Conservation (phyloP, 495 filamentous ascomycete genomes). For the Cercophora scortea region DNA sequence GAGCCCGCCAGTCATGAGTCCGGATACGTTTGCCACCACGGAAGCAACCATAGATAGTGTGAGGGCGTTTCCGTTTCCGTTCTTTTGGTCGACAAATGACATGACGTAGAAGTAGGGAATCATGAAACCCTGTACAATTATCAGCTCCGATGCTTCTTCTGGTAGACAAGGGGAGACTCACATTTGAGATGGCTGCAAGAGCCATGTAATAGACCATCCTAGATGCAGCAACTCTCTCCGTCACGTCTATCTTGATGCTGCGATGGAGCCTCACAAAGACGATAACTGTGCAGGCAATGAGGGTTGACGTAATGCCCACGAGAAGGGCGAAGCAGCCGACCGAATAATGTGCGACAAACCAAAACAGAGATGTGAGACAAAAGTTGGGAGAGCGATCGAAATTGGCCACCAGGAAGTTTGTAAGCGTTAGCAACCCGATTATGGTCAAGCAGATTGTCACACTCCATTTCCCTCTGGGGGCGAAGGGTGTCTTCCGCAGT, state of each 20-base stretch:
- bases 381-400: slow-evolving; percentile 31
- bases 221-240: slow-evolving; percentile 33
- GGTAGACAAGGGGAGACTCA: slow-evolving; percentile 11
- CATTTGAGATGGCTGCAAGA: slow-evolving; percentile 33
- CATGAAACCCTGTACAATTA: slow-evolving; percentile 23
- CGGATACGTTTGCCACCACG: slow-evolving; percentile 41
- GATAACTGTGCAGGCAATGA: slow-evolving; percentile 22
- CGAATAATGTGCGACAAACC: slow-evolving; percentile 40
- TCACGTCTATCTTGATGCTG: slow-evolving; percentile 32
- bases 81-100: slow-evolving; percentile 20
- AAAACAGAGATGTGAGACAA: slow-evolving; percentile 42
- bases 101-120: slow-evolving; percentile 37
- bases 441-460: slow-evolving; percentile 34
- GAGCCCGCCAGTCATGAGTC: slow-evolving; percentile 38
- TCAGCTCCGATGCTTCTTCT: slow-evolving; percentile 5
- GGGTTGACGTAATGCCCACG: slow-evolving; percentile 20
- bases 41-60: slow-evolving; percentile 38
- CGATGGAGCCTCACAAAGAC: slow-evolving; percentile 32
- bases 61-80: slow-evolving; percentile 15
- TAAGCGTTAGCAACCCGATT: slow-evolving; percentile 26
- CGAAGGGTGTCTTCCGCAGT: slow-evolving; percentile 32
- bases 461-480: slow-evolving; percentile 32
- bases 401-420: slow-evolving; percentile 34
- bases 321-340: slow-evolving; percentile 31
- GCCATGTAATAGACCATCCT: slow-evolving; percentile 41